Conservation (phyloP, 2,329 filamentous ascomycete genomes). For the Pseudocercospora macadamiae region DNA sequence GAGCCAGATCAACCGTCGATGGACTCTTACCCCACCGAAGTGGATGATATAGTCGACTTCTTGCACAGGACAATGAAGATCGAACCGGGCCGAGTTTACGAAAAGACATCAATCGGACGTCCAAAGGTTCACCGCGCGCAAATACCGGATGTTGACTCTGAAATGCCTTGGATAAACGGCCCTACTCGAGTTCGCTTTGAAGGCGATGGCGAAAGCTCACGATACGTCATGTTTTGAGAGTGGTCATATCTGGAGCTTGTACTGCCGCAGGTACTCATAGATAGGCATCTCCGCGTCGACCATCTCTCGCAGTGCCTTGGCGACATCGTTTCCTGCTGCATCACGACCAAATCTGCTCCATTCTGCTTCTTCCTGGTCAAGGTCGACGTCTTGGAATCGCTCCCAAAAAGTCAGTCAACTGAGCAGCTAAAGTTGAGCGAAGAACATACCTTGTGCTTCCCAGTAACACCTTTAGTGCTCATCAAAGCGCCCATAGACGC, state of each 20-base stretch:
- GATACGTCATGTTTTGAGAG: background rate
- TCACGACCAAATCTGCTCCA: background rate
- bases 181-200: background rate
- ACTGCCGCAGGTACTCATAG: background rate
- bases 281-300: background rate
- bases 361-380: background rate
- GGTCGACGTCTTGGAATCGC: background rate
- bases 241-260: background rate
- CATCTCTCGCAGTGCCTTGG: background rate
- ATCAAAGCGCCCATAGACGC: background rate
- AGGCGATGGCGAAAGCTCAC: background rate
- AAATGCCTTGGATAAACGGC: background rate
- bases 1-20: constrained; percentile 18
- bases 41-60: constrained; percentile 26
- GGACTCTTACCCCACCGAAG: constrained; percentile 7
- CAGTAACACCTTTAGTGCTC: background rate
- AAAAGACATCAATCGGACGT: background rate
- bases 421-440: background rate
- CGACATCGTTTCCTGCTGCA: background rate
- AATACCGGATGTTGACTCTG: background rate
- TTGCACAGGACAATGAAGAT: constrained; percentile 10
- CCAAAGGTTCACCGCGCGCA: background rate
- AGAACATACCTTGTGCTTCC: background rate
- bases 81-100: background rate
- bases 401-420: background rate